Evolutionary conservation across 495 filamentous ascomycete species (phyloP).

Genomic region (Xylaria curta): DNA sequence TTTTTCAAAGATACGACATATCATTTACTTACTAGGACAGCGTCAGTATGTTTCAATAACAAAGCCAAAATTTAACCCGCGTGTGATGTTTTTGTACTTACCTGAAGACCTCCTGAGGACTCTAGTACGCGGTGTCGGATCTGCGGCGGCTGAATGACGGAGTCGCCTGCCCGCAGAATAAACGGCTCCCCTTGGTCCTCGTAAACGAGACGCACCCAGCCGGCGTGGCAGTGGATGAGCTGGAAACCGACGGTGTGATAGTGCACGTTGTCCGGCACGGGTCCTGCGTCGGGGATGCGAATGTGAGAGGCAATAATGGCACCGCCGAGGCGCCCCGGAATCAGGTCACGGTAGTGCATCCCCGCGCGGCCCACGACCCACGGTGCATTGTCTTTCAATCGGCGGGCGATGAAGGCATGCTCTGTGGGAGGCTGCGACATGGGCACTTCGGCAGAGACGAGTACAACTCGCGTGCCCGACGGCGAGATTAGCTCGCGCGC

Average conservation of each 20-base stretch:
- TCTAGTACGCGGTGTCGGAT: slow-evolving; percentile 25
- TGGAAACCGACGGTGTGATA: slow-evolving; percentile 24
- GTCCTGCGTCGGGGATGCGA: slow-evolving; percentile 21
- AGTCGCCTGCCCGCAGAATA: slow-evolving; percentile 22
- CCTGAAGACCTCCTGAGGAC: slow-evolving; percentile 15
- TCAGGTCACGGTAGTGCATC: slow-evolving; percentile 23
- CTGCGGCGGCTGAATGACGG: slow-evolving; percentile 21
- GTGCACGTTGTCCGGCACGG: slow-evolving; percentile 23
- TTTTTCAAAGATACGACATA: too few relatives aligned
- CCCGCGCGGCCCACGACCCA: slow-evolving; percentile 24
- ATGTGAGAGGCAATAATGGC: slow-evolving; percentile 26
- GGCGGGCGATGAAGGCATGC: slow-evolving; percentile 24
- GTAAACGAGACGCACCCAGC: slow-evolving; percentile 26
- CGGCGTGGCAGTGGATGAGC: slow-evolving; percentile 26
- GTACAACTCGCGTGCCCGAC: slow-evolving; percentile 17
- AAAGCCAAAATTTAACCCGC: too few relatives aligned
- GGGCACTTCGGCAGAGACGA: slow-evolving; percentile 10
- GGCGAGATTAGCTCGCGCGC: slow-evolving; percentile 17
- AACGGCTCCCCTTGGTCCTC: slow-evolving; percentile 24
- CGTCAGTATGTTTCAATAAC: too few relatives aligned
- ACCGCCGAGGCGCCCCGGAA: slow-evolving; percentile 21
- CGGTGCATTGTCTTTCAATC: slow-evolving; percentile 23
- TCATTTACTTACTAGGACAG: too few relatives aligned
- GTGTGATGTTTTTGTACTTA: background rate
- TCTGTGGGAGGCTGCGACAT: slow-evolving; percentile 15